A percentile compares a stretch with the other conserved stretches of the same genome.
phyloP scores from a whole-genome alignment of 2,329 filamentous ascomycete species.

The Alternaria panax region DNA sequence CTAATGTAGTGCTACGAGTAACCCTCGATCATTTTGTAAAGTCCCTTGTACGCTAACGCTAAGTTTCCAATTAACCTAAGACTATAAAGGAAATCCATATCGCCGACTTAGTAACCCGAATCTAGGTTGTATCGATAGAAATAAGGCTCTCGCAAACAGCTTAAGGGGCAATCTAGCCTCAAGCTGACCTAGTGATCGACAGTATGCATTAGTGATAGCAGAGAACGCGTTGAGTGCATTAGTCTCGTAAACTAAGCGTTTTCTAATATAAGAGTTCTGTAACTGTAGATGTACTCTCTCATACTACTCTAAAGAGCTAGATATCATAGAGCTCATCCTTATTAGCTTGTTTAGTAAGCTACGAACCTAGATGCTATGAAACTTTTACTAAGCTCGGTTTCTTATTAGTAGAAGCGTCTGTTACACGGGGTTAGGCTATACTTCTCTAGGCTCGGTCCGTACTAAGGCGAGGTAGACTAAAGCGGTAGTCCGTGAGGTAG shows the following conservation, averaged over 20 bases:
- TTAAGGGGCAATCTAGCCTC: fast-evolving
- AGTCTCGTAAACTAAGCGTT: background rate
- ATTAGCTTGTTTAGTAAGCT: background rate
- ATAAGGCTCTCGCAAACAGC: background rate
- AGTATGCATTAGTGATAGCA: background rate
- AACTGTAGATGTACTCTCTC: background rate
- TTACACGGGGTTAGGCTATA: too few relatives aligned
- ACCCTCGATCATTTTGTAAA: fast-evolving
- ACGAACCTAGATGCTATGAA: too few relatives aligned
- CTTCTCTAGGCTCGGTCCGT: too few relatives aligned
- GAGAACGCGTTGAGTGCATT: background rate
- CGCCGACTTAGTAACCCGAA: background rate
- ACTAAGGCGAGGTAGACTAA: too few relatives aligned
- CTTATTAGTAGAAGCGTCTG: too few relatives aligned
- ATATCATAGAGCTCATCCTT: fast-evolving
- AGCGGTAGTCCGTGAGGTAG: too few relatives aligned
- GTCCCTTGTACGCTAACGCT: fast-evolving
- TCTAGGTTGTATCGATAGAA: fast-evolving
- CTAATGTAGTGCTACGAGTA: too few relatives aligned
- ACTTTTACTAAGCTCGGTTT: too few relatives aligned
- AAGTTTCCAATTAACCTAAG: background rate
- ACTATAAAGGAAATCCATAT: background rate
- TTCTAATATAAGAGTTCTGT: background rate
- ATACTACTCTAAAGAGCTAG: background rate
- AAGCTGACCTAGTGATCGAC: fast-evolving